phyloP scores from a whole-genome alignment of 106 monocot genomes.

The Posidonia australis region DNA sequence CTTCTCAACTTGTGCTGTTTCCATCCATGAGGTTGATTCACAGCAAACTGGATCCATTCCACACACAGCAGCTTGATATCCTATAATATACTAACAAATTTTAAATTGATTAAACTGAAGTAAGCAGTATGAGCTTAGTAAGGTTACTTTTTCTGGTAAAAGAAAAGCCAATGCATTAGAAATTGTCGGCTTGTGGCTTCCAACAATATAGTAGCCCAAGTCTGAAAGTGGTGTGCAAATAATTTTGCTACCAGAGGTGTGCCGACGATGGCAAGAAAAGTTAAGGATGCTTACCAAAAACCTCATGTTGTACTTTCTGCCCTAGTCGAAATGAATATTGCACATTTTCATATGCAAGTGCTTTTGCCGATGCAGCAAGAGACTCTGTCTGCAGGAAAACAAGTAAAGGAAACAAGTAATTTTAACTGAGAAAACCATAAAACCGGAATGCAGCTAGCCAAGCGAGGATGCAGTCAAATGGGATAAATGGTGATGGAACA shows the following conservation, averaged over 20 bases:
- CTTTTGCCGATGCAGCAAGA: conserved; percentile 83
- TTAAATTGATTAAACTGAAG: background rate
- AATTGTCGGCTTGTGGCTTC: too few species aligned
- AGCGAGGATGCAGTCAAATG: background rate
- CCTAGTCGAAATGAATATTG: conserved; percentile 89
- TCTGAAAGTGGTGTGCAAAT: too few species aligned
- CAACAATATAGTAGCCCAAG: too few species aligned
- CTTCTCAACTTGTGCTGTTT: conserved; percentile 53
- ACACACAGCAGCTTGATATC: conserved; percentile 81
- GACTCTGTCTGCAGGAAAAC: conserved; percentile 51
- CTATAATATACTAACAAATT: conserved; percentile 12
- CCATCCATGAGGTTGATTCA: conserved; percentile 96
- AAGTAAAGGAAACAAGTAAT: background rate
- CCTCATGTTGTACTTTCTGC: conserved; percentile 73
- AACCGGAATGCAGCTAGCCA: background rate
- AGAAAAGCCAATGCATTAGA: too few species aligned
- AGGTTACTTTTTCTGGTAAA: too few species aligned
- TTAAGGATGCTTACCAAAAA: conserved; percentile 58
- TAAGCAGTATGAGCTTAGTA: too few species aligned
- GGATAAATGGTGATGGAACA: background rate
- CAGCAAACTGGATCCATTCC: conserved; percentile 98
- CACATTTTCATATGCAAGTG: conserved; percentile 66
- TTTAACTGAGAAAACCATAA: background rate
- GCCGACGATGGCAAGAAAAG: background rate
- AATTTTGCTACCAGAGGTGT: too few species aligned